phyloP scores from a whole-genome alignment of 768 basidiomycete genomes.

The Chiua virens region DNA sequence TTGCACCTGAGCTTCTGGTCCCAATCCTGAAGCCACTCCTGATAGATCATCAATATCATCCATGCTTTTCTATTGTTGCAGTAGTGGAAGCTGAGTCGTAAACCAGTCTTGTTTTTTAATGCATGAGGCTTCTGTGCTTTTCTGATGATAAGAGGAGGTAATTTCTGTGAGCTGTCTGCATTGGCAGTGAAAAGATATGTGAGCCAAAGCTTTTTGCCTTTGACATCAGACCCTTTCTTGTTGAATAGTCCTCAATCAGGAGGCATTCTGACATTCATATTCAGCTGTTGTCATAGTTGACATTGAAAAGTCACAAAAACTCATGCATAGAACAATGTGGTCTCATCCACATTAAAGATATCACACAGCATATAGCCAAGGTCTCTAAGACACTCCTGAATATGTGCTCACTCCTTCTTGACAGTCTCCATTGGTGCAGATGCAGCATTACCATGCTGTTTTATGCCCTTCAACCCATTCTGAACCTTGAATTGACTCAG shows the following conservation, averaged over 20 bases:
- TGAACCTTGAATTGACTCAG: background rate
- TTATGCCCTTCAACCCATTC: background rate
- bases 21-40: no score
- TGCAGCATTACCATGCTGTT: constrained; percentile 34
- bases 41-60: no score
- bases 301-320: constrained; percentile 1
- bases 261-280: background rate
- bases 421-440: constrained; percentile 25
- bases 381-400: constrained; percentile 28
- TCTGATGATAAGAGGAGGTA: constrained; percentile 34
- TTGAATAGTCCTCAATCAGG: background rate
- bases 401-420: constrained; percentile 21
- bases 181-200: constrained; percentile 20
- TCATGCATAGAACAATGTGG: constrained; percentile 35
- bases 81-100: no score
- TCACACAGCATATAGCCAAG: constrained; percentile 27
- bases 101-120: no score
- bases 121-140: background rate
- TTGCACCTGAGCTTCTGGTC: no score
- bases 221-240: background rate
- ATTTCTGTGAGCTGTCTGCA: constrained; percentile 34
- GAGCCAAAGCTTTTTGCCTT: background rate
- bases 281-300: background rate
- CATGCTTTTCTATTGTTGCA: no score
- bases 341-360: constrained; percentile 39